Conservation (phyloP, 177 flowering plant genomes). For the Tripterygium wilfordii region DNA sequence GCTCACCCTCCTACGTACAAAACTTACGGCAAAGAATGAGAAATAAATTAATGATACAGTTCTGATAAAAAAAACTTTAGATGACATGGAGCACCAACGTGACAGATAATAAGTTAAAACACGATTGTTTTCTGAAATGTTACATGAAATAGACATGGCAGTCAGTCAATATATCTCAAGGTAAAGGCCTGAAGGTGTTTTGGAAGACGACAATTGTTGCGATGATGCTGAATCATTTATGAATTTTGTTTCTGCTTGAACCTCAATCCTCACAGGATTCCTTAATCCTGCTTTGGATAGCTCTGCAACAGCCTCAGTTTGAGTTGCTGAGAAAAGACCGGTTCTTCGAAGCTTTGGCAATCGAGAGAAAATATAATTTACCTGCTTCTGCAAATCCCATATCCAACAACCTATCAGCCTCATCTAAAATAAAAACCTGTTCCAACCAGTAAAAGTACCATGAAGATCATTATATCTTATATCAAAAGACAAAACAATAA, state of each 20-base stretch:
- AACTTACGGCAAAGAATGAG: too few relatives aligned
- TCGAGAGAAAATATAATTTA: slow-evolving; percentile 68
- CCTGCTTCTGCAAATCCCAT: slow-evolving; percentile 97
- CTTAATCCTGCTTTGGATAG: slow-evolving; percentile 90
- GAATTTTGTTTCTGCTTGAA: slow-evolving; percentile 60
- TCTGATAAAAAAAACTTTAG: too few relatives aligned
- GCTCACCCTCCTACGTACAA: too few relatives aligned
- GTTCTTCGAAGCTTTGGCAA: slow-evolving; percentile 94
- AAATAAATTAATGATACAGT: too few relatives aligned
- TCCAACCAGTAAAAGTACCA: slow-evolving; percentile 3
- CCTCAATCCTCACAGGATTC: slow-evolving; percentile 92
- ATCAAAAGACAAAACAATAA: not conserved
- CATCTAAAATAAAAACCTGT: slow-evolving; percentile 89
- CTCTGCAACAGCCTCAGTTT: slow-evolving; percentile 96
- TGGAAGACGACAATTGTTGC: slow-evolving; percentile 42
- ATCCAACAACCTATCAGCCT: slow-evolving; percentile 93
- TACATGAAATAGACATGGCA: too few relatives aligned
- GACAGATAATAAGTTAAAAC: too few relatives aligned
- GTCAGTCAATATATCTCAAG: slow-evolving; percentile 51
- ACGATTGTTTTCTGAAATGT: too few relatives aligned
- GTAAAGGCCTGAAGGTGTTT: slow-evolving; percentile 81
- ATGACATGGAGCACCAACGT: too few relatives aligned
- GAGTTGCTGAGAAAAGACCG: slow-evolving; percentile 97
- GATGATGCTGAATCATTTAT: slow-evolving; percentile 27
- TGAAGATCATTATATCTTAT: not conserved